Evolutionary conservation across 352 stramenopile genomes (phyloP).

Genomic region (Globisporangium echinulatum): DNA sequence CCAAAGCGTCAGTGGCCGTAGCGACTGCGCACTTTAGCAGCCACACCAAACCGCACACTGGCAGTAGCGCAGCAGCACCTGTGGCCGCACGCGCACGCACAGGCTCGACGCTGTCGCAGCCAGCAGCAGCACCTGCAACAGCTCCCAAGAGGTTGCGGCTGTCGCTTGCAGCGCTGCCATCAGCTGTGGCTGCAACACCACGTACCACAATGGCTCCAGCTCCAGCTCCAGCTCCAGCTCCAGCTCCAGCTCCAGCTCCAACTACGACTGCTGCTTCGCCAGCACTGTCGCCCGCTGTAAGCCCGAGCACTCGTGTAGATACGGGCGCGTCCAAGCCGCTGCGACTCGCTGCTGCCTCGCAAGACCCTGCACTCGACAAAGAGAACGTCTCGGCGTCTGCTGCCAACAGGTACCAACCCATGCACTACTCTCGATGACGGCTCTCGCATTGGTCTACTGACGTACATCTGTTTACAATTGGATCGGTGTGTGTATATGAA

Average conservation of each 20-base stretch:
- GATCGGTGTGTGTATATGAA: too few relatives aligned
- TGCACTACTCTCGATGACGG: too few relatives aligned
- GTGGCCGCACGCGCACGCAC: not conserved
- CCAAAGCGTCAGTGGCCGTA: not conserved
- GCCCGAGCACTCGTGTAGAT: too few relatives aligned
- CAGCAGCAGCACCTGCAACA: not conserved
- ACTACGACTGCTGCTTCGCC: too few relatives aligned
- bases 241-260: not conserved
- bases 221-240: not conserved
- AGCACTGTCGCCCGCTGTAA: too few relatives aligned
- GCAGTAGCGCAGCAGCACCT: not conserved
- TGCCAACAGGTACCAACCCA: not conserved
- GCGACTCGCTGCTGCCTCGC: not conserved
- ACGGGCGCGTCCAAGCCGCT: not conserved
- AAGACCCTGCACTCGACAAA: constrained; percentile 12
- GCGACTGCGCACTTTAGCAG: not conserved
- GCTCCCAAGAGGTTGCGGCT: too few relatives aligned
- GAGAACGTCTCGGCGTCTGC: constrained; percentile 6
- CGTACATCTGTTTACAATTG: too few relatives aligned
- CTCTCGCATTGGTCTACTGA: too few relatives aligned
- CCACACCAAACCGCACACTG: not conserved
- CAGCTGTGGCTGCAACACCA: not conserved
- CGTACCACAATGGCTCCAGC: not conserved
- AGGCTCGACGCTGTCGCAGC: too few relatives aligned
- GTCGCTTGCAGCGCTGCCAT: too few relatives aligned